Evolutionary conservation across 106 monocot species (phyloP).

Genomic region (Narthecium ossifragum): DNA sequence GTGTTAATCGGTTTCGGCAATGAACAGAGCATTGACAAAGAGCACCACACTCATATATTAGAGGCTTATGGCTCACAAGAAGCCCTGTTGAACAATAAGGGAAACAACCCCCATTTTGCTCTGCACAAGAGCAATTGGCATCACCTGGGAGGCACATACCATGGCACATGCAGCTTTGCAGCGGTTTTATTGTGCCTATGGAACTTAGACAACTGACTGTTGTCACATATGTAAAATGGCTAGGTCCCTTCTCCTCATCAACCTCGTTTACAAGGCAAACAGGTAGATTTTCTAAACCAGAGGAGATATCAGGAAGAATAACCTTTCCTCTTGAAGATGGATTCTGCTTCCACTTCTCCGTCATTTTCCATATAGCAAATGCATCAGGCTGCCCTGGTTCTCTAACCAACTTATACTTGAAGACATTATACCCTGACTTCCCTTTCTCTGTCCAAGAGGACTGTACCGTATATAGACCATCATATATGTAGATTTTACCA

Average conservation of each 20-base stretch:
- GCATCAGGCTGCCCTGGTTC: conserved; percentile 63
- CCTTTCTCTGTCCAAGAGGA: conserved; percentile 58
- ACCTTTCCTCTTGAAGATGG: conserved; percentile 42
- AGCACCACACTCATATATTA: conserved; percentile 60
- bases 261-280: conserved; percentile 74
- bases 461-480: conserved; percentile 67
- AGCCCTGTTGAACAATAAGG: conserved; percentile 58
- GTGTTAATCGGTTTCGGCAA: conserved; percentile 44
- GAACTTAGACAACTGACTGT: conserved; percentile 21
- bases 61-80: conserved; percentile 52
- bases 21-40: conserved; percentile 41
- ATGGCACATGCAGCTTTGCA: conserved; percentile 41
- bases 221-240: conserved; percentile 44
- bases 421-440: conserved; percentile 59
- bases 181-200: conserved; percentile 15
- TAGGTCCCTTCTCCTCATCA: conserved; percentile 46
- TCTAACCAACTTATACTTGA: conserved; percentile 65
- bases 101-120: conserved; percentile 49
- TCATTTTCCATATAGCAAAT: conserved; percentile 50
- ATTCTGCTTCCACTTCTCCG: conserved; percentile 52
- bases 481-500: conserved; percentile 74
- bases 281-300: conserved; percentile 47
- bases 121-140: conserved; percentile 42
- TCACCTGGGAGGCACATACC: conserved; percentile 56
- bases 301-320: conserved; percentile 49